Evolutionary conservation across 495 filamentous ascomycete genomes (phyloP), one percentile per base, ranked within the genome.

Genomic region (Penicillium robsamsonii): DNA sequence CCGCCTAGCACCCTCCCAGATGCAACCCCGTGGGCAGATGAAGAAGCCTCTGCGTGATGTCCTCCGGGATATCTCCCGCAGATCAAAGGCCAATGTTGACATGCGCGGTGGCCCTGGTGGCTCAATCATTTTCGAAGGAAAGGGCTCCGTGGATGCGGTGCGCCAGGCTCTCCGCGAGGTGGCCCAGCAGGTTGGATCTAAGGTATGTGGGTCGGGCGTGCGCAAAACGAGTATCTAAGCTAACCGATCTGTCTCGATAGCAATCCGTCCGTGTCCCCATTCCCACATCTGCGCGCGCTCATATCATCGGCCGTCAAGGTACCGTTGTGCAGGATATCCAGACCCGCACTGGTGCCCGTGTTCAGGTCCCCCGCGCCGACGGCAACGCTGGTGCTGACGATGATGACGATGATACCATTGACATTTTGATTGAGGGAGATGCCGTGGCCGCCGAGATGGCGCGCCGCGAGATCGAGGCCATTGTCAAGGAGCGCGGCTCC

Each of bases 231-330:
- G 17, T 24, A 6, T 43, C 3, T 7, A 20, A 8, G 42, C 55
- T 45, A 44, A 55, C 24, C 20, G 1, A 38, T 41, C 22, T 18
- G 25, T 33, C 50, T 24, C 57, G 50, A 55, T 62, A 92, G 89
- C 85, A 87, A 81, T 82, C 84, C 30, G 70, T 88, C 51, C 85
- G 82, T 56, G 79, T 96, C 25, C 79, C 89, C 3, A 87, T 98
- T 55, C 94, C 94, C 24, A 80, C 88, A 13, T 92, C 89, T 31
- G 83, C 90, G 5, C 84, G 90, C 46, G 80, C 90, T 13, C 84
- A 90, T 69, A 90, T 99, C 67, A 97, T 99, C 69, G 95, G 94
- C 65, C 89, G 87, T 50, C 84, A 87, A 69, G 95, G 95, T 51
- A 79, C 88, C n/a, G 92, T 86, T 38, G 90, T 99, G 63, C 90